A percentile compares a stretch with the other conserved stretches of the same genome.
phyloP scores from a whole-genome alignment of 2,329 filamentous ascomycete genomes.

The Hymenoscyphus linearis region DNA sequence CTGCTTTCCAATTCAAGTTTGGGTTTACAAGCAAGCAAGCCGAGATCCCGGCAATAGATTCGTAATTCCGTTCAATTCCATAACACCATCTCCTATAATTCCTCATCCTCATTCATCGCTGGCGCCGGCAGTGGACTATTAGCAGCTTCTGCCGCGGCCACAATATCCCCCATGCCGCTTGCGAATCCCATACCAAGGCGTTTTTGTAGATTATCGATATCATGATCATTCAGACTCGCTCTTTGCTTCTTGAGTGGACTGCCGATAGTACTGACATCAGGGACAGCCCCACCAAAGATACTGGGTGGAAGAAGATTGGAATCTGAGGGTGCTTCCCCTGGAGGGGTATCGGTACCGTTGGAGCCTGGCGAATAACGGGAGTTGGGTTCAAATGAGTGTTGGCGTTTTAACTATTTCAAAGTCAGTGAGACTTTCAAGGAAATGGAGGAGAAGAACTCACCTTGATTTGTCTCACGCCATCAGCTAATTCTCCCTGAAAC shows the following conservation, averaged over 20 bases:
- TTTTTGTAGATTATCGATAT: conserved; percentile 35
- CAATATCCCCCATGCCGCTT: conserved; percentile 19
- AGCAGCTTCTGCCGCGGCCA: conserved; percentile 29
- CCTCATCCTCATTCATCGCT: conserved; percentile 26
- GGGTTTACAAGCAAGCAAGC: neutral
- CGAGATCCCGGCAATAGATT: conserved; percentile 5
- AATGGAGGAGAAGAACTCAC: conserved; percentile 42
- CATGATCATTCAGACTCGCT: conserved; percentile 50
- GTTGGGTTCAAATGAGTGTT: conserved; percentile 68
- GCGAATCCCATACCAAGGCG: conserved; percentile 23
- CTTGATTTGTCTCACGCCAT: conserved; percentile 76
- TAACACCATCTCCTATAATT: conserved; percentile 21
- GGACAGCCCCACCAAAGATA: conserved; percentile 39
- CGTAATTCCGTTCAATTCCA: neutral
- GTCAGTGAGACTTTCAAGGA: conserved; percentile 22
- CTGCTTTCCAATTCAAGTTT: conserved; percentile 13
- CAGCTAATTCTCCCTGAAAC: conserved; percentile 69
- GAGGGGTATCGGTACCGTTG: conserved; percentile 39
- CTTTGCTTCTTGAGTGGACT: conserved; percentile 74
- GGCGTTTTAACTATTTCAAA: conserved; percentile 64
- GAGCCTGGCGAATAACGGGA: conserved; percentile 45
- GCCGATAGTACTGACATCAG: conserved; percentile 49
- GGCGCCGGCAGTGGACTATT: conserved; percentile 23
- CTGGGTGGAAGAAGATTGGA: conserved; percentile 30
- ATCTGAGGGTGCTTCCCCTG: conserved; percentile 33